Conservation (phyloP, 148 eudicot genomes). For the Rhododendron griersonianum region DNA sequence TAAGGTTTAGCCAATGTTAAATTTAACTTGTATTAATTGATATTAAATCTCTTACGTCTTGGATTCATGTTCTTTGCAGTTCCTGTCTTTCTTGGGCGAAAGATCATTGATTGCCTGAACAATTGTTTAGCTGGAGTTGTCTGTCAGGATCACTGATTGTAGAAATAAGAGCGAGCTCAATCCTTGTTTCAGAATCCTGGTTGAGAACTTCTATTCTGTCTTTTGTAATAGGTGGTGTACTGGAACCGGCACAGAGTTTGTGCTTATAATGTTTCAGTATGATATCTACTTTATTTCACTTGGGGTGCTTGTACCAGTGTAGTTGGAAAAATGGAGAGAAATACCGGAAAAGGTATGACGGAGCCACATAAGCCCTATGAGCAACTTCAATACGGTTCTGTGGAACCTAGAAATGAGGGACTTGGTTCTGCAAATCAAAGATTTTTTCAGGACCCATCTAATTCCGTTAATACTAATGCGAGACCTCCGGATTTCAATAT, state of each 20-base stretch:
- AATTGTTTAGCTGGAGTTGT: background rate
- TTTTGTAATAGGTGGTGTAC: slow-evolving; percentile 1
- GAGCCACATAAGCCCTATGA: slow-evolving; percentile 43
- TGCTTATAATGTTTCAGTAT: background rate
- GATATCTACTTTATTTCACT: background rate
- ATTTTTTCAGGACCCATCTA: slow-evolving; percentile 61
- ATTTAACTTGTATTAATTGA: background rate
- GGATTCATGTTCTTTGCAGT: background rate
- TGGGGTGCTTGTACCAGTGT: background rate
- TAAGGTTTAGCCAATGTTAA: background rate
- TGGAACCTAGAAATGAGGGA: slow-evolving; percentile 45
- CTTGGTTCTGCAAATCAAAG: slow-evolving; percentile 51
- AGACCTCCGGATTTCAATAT: slow-evolving; percentile 41
- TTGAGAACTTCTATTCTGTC: background rate
- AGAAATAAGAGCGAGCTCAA: background rate
- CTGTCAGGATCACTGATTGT: background rate
- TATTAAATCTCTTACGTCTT: background rate
- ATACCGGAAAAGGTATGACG: slow-evolving; percentile 26
- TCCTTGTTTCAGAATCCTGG: slow-evolving; percentile 3
- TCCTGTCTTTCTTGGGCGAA: background rate
- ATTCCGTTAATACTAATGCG: slow-evolving; percentile 46
- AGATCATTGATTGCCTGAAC: slow-evolving; percentile 1
- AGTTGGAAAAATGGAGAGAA: slow-evolving; percentile 27
- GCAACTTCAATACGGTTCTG: slow-evolving; percentile 36
- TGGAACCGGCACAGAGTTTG: slow-evolving; percentile 2